Evolutionary conservation across 768 basidiomycete genomes (phyloP), one percentile per base, ranked within the genome.

Genomic region (Mycena sanguinolenta): DNA sequence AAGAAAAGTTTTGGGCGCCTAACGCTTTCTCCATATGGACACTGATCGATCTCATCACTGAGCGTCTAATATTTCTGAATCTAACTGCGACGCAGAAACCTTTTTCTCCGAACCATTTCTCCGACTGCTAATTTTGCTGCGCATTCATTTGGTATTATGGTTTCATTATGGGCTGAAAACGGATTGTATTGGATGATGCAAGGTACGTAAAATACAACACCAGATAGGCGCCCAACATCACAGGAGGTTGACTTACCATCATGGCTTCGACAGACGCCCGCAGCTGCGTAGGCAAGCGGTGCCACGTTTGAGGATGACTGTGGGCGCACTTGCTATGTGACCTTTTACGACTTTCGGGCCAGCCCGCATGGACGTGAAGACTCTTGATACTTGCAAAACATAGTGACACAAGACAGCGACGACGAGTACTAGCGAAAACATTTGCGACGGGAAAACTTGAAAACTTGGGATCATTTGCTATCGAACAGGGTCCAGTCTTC

Each of bases 391-490:
- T 83, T 82, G 81, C 78, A 84, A 82, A 84, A 78, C 84, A 82
- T 80, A 82, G 81, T 82, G 78, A 83, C 81, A 83, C 79, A 85
- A 81, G 79, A 83, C 79, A 85, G 81, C 79, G 80, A 81, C 80
- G 80, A 81, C 79, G 81, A 84, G 78, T 86, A 88, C 86, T 86
- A 82, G 84, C n/a, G 72, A 88, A 85, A 87, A 81, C 76, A 82
- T 81, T 83, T 82, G 78, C 81, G 87, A 85, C 82, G 54, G n/a
- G 84, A 83, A 82, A 86, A 91, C 89, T 90, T 90, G 89, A 86
- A 75, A 89, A 88, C 88, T 90, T 90, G 88, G 74, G 73, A 74
- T 71, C 77, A 73, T 75, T 78, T 76, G 85, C 83, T 88, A 90
- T 84, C 84, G 86, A 86, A 80, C 74, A 80, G 73, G 82, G 77